Evolutionary conservation across 306 rosid genomes (phyloP).

Genomic region (Lagenaria siceraria): DNA sequence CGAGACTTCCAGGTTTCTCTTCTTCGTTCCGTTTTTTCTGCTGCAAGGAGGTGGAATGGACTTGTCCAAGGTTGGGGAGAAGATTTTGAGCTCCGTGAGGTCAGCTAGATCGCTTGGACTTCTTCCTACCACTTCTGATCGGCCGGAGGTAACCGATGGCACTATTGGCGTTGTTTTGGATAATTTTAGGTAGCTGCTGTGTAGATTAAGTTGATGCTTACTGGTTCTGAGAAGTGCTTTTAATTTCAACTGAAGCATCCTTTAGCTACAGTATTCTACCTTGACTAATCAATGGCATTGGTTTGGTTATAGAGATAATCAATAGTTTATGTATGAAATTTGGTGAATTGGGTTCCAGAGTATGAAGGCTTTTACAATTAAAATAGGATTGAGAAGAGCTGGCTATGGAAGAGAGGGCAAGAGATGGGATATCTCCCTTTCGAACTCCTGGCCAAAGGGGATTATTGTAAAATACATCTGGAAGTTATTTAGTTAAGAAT

Average conservation of each 20-base stretch:
- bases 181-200: neutral
- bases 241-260: neutral
- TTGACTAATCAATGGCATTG: neutral
- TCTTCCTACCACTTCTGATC: slow-evolving; percentile 79
- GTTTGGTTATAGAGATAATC: neutral
- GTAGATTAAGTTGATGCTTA: neutral
- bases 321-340: neutral
- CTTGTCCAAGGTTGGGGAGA: slow-evolving; percentile 89
- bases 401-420: neutral
- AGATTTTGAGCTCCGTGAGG: slow-evolving; percentile 91
- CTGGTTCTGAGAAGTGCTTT: neutral
- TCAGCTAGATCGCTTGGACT: slow-evolving; percentile 92
- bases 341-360: neutral
- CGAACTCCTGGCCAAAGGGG: neutral
- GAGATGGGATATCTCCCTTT: neutral
- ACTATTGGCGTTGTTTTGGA: neutral
- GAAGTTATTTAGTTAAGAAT: too few species aligned
- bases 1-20: slow-evolving; percentile 69
- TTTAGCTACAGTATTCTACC: neutral
- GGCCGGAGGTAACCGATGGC: slow-evolving; percentile 63
- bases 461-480: neutral
- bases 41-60: slow-evolving; percentile 94
- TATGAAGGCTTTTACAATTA: neutral
- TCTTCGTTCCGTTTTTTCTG: slow-evolving; percentile 70
- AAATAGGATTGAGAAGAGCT: neutral